phyloP scores from a whole-genome alignment of 2,329 filamentous ascomycete species.

The Beauveria rudraprayagi region DNA sequence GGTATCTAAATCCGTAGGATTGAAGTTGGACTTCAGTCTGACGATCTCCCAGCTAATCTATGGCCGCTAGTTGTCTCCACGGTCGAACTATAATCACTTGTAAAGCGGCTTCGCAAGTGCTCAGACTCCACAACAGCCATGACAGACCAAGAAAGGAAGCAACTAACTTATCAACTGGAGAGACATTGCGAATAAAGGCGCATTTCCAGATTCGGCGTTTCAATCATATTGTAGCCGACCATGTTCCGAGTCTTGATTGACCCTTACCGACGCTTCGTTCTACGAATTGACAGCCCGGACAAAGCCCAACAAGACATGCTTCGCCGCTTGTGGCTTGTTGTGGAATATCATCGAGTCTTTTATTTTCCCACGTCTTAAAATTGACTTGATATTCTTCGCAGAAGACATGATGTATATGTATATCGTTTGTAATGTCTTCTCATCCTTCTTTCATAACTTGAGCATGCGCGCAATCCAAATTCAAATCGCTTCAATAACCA shows the following conservation, averaged over 20 bases:
- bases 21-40: neutral
- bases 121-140: neutral
- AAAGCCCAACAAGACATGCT: no score
- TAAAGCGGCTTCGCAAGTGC: neutral
- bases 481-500: neutral
- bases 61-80: neutral
- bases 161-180: neutral
- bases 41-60: slow-evolving; percentile 1
- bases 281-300: no score
- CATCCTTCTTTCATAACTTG: neutral
- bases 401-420: no score
- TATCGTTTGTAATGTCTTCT: no score
- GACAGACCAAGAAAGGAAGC: neutral
- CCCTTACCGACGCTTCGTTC: no score
- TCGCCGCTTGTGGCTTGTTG: no score
- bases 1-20: neutral
- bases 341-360: no score
- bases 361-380: no score
- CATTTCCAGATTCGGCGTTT: neutral
- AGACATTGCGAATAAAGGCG: neutral
- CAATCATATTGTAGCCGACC: no score
- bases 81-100: neutral
- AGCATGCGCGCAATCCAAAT: neutral
- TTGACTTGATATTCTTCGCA: no score
- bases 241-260: no score